Evolutionary conservation across 179 eudicot genomes (phyloP).

Genomic region (Silene coronaria): DNA sequence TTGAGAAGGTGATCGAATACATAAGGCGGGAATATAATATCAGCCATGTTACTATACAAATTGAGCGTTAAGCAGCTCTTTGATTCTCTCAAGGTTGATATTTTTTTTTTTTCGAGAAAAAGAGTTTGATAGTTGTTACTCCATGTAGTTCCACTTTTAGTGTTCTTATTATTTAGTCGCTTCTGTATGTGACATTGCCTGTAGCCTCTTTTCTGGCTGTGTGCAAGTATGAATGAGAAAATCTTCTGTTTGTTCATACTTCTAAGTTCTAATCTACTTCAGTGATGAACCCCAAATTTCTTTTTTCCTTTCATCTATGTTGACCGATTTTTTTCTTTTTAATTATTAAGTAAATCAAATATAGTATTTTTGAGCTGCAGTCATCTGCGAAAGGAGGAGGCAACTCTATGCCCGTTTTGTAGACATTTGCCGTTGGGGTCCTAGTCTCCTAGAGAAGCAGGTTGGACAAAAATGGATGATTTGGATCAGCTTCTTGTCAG

Average conservation of each 20-base stretch:
- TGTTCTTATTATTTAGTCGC: conserved; percentile 13
- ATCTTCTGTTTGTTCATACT: conserved; percentile 13
- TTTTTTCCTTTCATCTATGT: neutral
- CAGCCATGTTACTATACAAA: conserved; percentile 83
- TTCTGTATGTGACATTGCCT: conserved; percentile 1
- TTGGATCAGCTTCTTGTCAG: conserved; percentile 18
- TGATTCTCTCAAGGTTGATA: neutral
- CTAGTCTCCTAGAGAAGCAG: conserved; percentile 18
- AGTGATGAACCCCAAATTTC: neutral
- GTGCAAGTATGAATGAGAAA: conserved; percentile 24
- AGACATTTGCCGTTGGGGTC: conserved; percentile 15
- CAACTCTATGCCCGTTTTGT: conserved; percentile 6
- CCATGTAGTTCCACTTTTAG: conserved; percentile 1
- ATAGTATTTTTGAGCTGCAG: conserved; percentile 8
- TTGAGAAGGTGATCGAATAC: conserved; percentile 68
- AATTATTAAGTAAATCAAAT: neutral
- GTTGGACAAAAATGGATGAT: conserved; percentile 12
- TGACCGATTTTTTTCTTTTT: neutral
- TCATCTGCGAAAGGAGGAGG: conserved; percentile 7
- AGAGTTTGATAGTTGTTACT: neutral
- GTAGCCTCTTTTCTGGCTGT: conserved; percentile 18
- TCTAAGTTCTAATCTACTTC: neutral
- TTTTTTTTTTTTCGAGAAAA: neutral
- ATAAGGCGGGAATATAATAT: conserved; percentile 75
- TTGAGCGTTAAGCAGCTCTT: conserved; percentile 31